Conservation (phyloP, 75 land plant species). For the Adiantum capillusveneris region DNA sequence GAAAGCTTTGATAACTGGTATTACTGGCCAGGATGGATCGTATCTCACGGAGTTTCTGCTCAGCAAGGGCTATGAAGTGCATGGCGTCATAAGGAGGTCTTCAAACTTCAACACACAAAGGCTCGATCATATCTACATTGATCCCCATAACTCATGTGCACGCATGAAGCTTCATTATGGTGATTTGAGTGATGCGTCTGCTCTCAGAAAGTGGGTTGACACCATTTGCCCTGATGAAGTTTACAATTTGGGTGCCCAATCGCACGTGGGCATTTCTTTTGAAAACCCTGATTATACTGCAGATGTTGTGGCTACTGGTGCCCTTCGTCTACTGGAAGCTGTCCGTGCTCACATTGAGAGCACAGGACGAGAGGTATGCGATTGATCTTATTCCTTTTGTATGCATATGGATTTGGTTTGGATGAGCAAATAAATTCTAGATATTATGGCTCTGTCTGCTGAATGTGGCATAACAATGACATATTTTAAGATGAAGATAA, state of each 20-base stretch:
- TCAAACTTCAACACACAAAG: constrained; percentile 95
- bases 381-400: background rate
- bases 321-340: constrained; percentile 83
- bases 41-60: constrained; percentile 88
- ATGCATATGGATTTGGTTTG: background rate
- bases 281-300: constrained; percentile 98
- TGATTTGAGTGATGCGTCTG: constrained; percentile 90
- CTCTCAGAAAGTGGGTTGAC: constrained; percentile 92
- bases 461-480: no score
- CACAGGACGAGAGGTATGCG: constrained; percentile 40
- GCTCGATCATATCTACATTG: constrained; percentile 90
- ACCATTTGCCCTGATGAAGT: constrained; percentile 81
- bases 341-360: constrained; percentile 57
- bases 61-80: constrained; percentile 78
- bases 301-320: constrained; percentile 89
- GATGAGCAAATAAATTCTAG: no score
- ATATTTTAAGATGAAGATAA: no score
- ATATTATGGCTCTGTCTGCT: no score
- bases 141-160: constrained; percentile 79
- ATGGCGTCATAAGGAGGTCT: constrained; percentile 83
- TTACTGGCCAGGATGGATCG: constrained; percentile 93
- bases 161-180: constrained; percentile 94
- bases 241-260: constrained; percentile 93
- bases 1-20: constrained; percentile 78
- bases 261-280: constrained; percentile 93